A percentile compares a stretch with the other conserved stretches of the same genome.
phyloP scores from a whole-genome alignment of 2,329 filamentous ascomycete genomes.

The Exophiala sp. region DNA sequence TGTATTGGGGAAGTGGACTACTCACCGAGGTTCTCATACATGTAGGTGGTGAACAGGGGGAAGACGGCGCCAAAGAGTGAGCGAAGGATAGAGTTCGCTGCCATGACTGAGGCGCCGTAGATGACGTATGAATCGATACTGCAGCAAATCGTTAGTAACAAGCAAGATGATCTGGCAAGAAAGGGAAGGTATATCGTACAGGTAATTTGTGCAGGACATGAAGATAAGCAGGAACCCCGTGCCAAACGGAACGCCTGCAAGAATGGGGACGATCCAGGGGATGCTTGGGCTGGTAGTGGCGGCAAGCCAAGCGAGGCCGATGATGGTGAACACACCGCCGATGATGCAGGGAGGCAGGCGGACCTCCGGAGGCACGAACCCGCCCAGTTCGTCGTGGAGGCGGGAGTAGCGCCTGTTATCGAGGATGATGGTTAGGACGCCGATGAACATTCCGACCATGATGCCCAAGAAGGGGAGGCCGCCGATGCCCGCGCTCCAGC shows the following conservation, averaged over 20 bases:
- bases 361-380: constrained; percentile 42
- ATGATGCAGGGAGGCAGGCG: constrained; percentile 50
- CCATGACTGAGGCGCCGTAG: constrained; percentile 41
- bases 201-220: constrained; percentile 39
- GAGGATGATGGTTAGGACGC: constrained; percentile 39
- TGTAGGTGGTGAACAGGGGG: constrained; percentile 45
- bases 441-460: constrained; percentile 44
- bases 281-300: constrained; percentile 50
- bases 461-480: constrained; percentile 67
- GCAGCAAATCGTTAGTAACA: neutral
- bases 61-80: constrained; percentile 47
- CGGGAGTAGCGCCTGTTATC: constrained; percentile 35
- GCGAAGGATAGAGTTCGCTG: constrained; percentile 45
- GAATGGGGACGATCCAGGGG: constrained; percentile 37
- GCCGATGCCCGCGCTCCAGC: constrained; percentile 57
- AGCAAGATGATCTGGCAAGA: neutral
- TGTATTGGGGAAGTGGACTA: too few relatives aligned
- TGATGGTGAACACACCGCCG: constrained; percentile 51
- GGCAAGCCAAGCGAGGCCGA: constrained; percentile 58
- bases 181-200: constrained; percentile 22
- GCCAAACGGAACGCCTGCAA: constrained; percentile 38
- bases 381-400: constrained; percentile 7
- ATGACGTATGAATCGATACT: constrained; percentile 42
- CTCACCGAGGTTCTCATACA: constrained; percentile 45
- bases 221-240: constrained; percentile 40